Evolutionary conservation across 2,329 filamentous ascomycete species (phyloP), one percentile per base, ranked within the genome.

Genomic region (Xylaria sp.): DNA sequence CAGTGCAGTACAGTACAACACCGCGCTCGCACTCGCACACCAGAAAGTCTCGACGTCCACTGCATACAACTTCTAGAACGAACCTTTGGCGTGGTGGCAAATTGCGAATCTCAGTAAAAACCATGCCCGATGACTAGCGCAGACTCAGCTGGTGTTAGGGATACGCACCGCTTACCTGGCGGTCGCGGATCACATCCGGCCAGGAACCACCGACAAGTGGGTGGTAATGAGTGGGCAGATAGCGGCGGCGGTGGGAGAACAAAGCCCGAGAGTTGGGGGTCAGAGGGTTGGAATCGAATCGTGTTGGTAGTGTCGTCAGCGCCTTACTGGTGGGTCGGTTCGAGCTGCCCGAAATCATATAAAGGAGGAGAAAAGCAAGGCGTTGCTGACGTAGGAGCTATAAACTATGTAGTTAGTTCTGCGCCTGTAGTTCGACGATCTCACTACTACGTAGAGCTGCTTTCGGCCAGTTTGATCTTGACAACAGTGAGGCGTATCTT

Each of bases 121-220:
- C 56, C 42, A 39, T 29, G 33, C 58, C 27, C 15, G 31, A 55
- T 25, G 50, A 53, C 13, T 53, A 65, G 38, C 50, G 47, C 17
- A 33, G 33, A 68, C 63, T 66, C 66, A 64, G 47, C 44, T 65
- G 64, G 63, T 63, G 39, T 55, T 63, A 63, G 55, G 63, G 25
- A 59, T n/a, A 62, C 67, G 68, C 72, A 72, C 70, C 65, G 63
- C 55, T 42, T 53, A 65, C 38, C 64, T 66, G 69, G 67, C 69
- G 67, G 39, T 69, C 69, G 69, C 73, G 73, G 73, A 69, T 74
- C 63, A 65, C 66, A 74, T 74, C 73, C 73, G 73, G 71, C 63
- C 70, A 67, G 53, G 61, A 64, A 59, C 61, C 64, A 61, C 51
- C 56, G 50, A 31, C 38, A 57, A 59, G 57, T 63, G 60, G 57